These are phyloP conservation scores for Pythium aristosporum DNA, from an alignment of 352 stramenopile species.

Conservation along the genomic window DNA sequence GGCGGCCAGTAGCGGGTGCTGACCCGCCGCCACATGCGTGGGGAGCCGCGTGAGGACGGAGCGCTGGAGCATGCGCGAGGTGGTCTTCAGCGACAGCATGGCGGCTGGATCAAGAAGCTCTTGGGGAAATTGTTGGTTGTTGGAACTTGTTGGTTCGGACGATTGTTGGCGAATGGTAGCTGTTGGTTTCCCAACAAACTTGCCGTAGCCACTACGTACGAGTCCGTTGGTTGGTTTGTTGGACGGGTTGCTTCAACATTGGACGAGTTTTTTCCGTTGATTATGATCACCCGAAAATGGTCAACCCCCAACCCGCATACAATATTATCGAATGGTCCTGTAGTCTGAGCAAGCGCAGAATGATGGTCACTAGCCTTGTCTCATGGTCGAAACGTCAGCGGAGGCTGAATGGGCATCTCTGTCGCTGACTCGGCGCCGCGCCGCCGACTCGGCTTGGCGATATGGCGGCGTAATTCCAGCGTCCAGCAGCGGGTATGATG, in stretches of 20 bases:
- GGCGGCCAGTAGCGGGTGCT: not conserved
- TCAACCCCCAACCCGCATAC: not conserved
- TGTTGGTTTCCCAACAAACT: not conserved
- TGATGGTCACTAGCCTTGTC: not conserved
- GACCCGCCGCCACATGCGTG: not conserved
- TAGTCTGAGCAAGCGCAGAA: no score
- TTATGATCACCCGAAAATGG: not conserved
- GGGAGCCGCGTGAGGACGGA: not conserved
- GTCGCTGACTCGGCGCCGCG: not conserved
- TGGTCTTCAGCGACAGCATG: conserved; percentile 7
- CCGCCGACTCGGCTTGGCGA: not conserved
- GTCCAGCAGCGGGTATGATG: not conserved
- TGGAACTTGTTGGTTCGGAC: not conserved
- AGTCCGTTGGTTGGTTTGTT: not conserved
- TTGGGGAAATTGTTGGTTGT: not conserved
- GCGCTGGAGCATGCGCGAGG: conserved; percentile 5
- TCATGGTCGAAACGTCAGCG: not conserved
- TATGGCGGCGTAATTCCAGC: not conserved
- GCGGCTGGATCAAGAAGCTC: not conserved
- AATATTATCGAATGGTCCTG: no score
- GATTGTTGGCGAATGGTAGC: conserved; percentile 3
- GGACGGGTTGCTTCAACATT: not conserved
- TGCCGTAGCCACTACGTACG: not conserved
- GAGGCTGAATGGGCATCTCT: not conserved
- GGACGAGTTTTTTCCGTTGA: not conserved